These are phyloP conservation scores for Casaregolazyma suthepensis DNA, from an alignment of 1,139 yeast genomes.

Conservation along the genomic window DNA sequence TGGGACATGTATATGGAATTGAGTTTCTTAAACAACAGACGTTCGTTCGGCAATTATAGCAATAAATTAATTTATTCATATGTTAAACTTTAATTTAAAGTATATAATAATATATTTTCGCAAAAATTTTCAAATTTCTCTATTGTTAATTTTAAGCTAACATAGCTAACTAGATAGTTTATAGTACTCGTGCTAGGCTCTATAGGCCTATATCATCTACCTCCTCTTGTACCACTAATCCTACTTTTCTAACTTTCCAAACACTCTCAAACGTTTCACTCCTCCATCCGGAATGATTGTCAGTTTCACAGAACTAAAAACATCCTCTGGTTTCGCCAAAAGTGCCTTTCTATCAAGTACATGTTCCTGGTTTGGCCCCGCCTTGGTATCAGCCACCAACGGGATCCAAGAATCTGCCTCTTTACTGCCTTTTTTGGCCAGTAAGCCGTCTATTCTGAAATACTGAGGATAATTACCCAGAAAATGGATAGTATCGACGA, in stretches of 20 bases:
- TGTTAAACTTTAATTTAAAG: too few relatives aligned
- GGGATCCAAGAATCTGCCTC: conserved; percentile 50
- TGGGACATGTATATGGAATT: not conserved
- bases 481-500: conserved; percentile 88
- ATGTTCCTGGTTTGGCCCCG: conserved; percentile 79
- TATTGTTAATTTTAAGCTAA: not conserved
- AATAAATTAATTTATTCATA: too few relatives aligned
- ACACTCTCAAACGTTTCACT: conserved; percentile 78
- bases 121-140: not conserved
- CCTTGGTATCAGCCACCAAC: conserved; percentile 63
- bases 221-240: not conserved
- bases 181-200: too few relatives aligned
- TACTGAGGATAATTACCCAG: conserved; percentile 90
- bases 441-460: conserved; percentile 49
- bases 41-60: not conserved
- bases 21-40: not conserved
- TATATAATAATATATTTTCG: not conserved
- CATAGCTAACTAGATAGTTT: not conserved
- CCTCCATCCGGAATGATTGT: conserved; percentile 96
- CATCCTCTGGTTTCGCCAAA: conserved; percentile 16
- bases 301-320: conserved; percentile 62
- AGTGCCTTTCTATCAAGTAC: conserved; percentile 36
- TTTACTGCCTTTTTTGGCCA: conserved; percentile 36
- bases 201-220: too few relatives aligned
- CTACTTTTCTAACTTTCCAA: conserved; percentile 42